Base-by-base conservation (phyloP, 1,139 yeast species). In the Zygoascus sp. region DNA sequence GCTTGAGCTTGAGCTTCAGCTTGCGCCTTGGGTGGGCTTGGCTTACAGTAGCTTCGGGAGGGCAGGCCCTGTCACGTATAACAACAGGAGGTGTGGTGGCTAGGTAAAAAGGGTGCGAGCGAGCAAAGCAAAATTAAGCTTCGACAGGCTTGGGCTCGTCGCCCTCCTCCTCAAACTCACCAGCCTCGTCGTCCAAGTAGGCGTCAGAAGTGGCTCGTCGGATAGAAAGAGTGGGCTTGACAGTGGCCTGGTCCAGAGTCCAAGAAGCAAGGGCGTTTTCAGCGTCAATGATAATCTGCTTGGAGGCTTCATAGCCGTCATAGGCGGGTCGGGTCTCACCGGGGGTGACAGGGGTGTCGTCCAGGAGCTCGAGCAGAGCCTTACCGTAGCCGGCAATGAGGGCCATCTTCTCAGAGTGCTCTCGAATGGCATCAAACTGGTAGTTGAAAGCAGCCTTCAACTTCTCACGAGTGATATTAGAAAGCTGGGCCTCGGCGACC, bases 241-340 rank as follows among this genome's bases (percentile, higher is more conserved):
- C 96, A 58, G 82, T 89, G 58, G 97, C 96, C 61, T 87, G 80
- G 72, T 90, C 97, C 65, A 89, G 77, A 59, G 97, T 92, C 98
- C 97, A 92, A 58, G 89, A 80, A 59, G 94, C 92, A 67, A 92
- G 80, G 51, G 97, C 96, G 61, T 83, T 85, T 76, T 92, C 98
- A 59, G 96, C 95, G 69, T 92, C 98, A 65, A 89, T 85, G 63
- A 92, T 88, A 71, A 92, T 89, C 76, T 92, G 97, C 78, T 90
- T 90, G 52, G 97, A 86, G 49, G 96, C 96, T 68, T 92, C 97
- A 71, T 89, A 90, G 59, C 98, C 97, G 65, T 92, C 97, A 70
- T 92, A 92, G 53, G 96, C 94, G 38, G 96, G 94, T 76, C 97
- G 88, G 53, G 96, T 87, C 77, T 92, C 98, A 75, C 98, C 98